These are phyloP conservation scores for Fusarium sp. DNA, from an alignment of 2,329 filamentous ascomycete genomes.

Conservation along the genomic window DNA sequence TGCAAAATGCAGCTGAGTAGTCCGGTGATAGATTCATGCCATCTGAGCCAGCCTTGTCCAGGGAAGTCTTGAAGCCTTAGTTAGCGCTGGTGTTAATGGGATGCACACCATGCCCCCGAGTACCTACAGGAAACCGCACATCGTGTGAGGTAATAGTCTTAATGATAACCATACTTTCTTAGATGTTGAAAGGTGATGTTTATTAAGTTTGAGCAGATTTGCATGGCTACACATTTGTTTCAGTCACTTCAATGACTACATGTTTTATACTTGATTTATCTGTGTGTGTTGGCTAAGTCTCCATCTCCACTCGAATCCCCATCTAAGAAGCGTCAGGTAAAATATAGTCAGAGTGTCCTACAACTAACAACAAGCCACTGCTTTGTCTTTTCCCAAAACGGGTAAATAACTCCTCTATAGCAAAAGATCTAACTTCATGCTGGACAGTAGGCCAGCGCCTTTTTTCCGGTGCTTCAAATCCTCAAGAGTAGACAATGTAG, in stretches of 20 bases:
- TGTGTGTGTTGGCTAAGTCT: fast-evolving
- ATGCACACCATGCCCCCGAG: fast-evolving
- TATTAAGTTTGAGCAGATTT: fast-evolving
- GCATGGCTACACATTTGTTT: fast-evolving
- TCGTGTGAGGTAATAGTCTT: neutral
- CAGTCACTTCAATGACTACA: fast-evolving
- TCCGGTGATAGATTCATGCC: conserved; percentile 95
- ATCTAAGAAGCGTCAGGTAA: fast-evolving
- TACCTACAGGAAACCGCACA: neutral
- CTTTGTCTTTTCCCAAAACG: fast-evolving
- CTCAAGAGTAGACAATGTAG: neutral
- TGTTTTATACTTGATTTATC: neutral
- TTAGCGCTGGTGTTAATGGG: neutral
- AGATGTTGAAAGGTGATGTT: fast-evolving
- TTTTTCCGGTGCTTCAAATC: neutral
- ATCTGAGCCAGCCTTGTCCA: conserved; percentile 93
- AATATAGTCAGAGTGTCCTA: fast-evolving
- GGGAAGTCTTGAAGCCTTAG: conserved; percentile 65
- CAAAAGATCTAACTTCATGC: fast-evolving
- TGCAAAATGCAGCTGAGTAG: conserved; percentile 92
- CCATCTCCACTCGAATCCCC: fast-evolving
- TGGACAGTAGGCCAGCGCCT: neutral
- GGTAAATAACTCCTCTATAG: fast-evolving
- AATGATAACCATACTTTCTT: neutral
- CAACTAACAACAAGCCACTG: fast-evolving